These are phyloP conservation scores for Trichomonascaceae sp. DNA, from an alignment of 1,139 yeast species.

Conservation along the genomic window DNA sequence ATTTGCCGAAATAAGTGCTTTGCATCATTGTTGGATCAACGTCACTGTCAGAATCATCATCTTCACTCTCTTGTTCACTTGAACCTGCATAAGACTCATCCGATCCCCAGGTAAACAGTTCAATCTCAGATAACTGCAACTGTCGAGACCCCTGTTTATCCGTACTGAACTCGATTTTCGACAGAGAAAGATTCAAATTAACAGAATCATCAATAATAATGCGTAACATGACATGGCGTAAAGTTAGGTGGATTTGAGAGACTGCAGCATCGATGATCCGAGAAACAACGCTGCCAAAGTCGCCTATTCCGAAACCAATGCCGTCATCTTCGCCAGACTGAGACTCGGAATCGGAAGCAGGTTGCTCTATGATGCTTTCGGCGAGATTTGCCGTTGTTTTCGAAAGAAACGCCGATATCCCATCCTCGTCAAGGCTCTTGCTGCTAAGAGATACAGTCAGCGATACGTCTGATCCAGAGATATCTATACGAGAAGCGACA, in stretches of 20 bases:
- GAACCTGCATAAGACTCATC: not conserved
- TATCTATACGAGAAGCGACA: constrained; percentile 60
- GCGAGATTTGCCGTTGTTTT: constrained; percentile 48
- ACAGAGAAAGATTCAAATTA: constrained; percentile 39
- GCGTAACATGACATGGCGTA: constrained; percentile 42
- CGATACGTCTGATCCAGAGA: constrained; percentile 52
- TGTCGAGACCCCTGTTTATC: constrained; percentile 46
- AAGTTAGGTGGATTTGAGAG: constrained; percentile 49
- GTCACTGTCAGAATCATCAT: constrained; percentile 15
- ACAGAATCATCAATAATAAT: constrained; percentile 48
- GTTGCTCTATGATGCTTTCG: constrained; percentile 20
- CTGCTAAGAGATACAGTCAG: constrained; percentile 48
- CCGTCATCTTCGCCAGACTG: constrained; percentile 20
- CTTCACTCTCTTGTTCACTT: constrained; percentile 1
- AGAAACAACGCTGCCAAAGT: constrained; percentile 51
- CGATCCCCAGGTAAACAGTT: constrained; percentile 8
- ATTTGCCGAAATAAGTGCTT: constrained; percentile 62
- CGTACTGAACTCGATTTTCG: constrained; percentile 35
- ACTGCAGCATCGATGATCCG: constrained; percentile 65
- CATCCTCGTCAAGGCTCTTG: constrained; percentile 21
- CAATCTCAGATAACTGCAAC: constrained; percentile 35
- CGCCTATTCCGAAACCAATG: constrained; percentile 30
- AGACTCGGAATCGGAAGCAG: not conserved
- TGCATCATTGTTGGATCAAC: constrained; percentile 44
- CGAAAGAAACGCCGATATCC: constrained; percentile 50